phyloP scores from a whole-genome alignment of 306 rosid genomes.

The Vigna mungo region DNA sequence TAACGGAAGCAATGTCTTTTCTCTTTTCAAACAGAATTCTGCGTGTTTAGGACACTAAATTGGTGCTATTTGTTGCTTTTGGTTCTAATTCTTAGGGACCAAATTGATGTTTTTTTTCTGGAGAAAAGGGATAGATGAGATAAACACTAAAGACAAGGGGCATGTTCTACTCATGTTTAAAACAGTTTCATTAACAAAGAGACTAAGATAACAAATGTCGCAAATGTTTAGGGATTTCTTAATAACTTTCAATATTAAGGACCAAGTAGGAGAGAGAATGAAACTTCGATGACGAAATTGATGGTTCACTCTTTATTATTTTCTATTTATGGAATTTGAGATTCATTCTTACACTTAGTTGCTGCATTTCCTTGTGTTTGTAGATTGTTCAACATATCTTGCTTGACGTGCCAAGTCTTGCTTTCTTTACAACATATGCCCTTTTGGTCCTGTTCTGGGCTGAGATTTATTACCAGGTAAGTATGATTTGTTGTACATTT shows the following conservation, averaged over 20 bases:
- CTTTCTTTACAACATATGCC: slow-evolving; percentile 92
- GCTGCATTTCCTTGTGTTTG: slow-evolving; percentile 26
- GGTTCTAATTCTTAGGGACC: background rate
- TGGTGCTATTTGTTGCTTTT: background rate
- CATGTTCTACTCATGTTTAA: no score
- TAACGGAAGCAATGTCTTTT: background rate
- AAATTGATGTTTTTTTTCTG: no score
- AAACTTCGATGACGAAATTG: background rate
- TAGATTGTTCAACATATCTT: slow-evolving; percentile 82
- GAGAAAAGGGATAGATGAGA: background rate
- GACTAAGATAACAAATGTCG: background rate
- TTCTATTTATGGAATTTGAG: slow-evolving; percentile 11
- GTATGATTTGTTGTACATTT: slow-evolving; percentile 31
- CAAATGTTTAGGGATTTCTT: background rate
- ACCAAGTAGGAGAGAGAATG: background rate
- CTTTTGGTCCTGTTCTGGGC: slow-evolving; percentile 97
- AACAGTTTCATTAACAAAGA: no score
- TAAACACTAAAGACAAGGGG: no score
- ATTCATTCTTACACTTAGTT: background rate
- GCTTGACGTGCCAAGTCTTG: slow-evolving; percentile 93
- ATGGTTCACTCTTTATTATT: background rate
- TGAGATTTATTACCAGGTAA: slow-evolving; percentile 96
- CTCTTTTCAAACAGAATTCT: no score
- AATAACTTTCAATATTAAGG: background rate
- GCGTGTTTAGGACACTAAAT: background rate